These are phyloP conservation scores for Ceratocystis alfenasii DNA, from an alignment of 2,329 filamentous ascomycete genomes.

Conservation along the genomic window DNA sequence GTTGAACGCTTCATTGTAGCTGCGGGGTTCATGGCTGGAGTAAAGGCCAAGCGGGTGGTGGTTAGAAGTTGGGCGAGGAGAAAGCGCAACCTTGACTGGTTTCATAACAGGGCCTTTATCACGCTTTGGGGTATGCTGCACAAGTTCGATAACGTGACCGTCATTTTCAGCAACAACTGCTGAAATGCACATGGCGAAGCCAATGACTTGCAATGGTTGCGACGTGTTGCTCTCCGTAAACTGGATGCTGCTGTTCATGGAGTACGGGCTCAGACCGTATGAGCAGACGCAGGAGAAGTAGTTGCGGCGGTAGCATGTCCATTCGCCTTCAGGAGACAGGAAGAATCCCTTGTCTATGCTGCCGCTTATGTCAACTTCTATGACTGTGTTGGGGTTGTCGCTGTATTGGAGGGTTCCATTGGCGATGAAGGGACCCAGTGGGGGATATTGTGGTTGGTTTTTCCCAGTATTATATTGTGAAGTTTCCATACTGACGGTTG, in stretches of 20 bases:
- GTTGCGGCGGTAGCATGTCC: constrained; percentile 87
- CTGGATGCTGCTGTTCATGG: constrained; percentile 37
- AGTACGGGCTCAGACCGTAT: constrained; percentile 54
- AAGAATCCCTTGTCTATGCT: constrained; percentile 88
- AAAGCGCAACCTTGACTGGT: constrained; percentile 56
- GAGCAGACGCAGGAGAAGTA: constrained; percentile 81
- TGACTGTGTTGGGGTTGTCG: constrained; percentile 36
- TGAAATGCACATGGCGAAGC: constrained; percentile 73
- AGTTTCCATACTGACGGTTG: constrained; percentile 40
- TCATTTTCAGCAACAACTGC: constrained; percentile 67
- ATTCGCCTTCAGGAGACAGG: constrained; percentile 58
- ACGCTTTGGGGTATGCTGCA: constrained; percentile 83
- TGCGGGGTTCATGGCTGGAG: constrained; percentile 28
- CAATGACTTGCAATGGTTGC: constrained; percentile 53
- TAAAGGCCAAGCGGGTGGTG: constrained; percentile 39
- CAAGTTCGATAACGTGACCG: constrained; percentile 66
- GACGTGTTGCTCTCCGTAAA: constrained; percentile 40
- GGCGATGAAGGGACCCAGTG: constrained; percentile 39
- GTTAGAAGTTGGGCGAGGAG: constrained; percentile 49
- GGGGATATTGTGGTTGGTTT: constrained; percentile 38
- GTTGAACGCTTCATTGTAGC: constrained; percentile 24
- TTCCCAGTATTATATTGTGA: constrained; percentile 30
- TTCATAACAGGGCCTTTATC: constrained; percentile 74
- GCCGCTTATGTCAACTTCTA: constrained; percentile 63
- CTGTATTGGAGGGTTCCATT: constrained; percentile 51